Evolutionary conservation across 2,329 filamentous ascomycete species (phyloP), one percentile per base, ranked within the genome.

Genomic region (Fusarium nanum): DNA sequence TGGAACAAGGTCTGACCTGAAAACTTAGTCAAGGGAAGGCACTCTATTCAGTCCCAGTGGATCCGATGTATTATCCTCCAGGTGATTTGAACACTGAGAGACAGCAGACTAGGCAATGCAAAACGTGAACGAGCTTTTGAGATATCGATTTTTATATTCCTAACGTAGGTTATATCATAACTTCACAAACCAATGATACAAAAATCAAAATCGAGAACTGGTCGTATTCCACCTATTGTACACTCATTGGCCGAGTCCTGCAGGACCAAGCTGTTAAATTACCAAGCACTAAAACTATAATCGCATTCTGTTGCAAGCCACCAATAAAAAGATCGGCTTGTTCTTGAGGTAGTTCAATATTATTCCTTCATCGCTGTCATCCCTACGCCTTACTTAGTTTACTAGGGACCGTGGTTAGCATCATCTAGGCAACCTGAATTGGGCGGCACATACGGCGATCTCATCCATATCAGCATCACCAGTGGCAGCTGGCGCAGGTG

Each of bases 391-490:
- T 50, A 20, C 22, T 49, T 37, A 30, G n/a, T 63, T 73, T 62
- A 75, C 70, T 73, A 18, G 16, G 7, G n/a, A 37, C 22, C 2
- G 5, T 30, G 18, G 46, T 74, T 64, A 75, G 73, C 28, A n/a
- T 64, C 6, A 4, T 30, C 49, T 16, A 10, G 7, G 11, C 16
- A 25, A 11, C 9, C 3, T 10, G 16, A 8, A 18, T 12, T 18
- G 7, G 16, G 27, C 9, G 16, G 16, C 20, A 75, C 80, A 60
- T 76, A 81, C 80, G 78, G 87, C 81, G 59, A 91, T 90, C 74
- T 90, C 89, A 66, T 91, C 88, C 89, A 91, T 91, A n/a, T 85
- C 78, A 41, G 87, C 88, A 75, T 90, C 88, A 48, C 84, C 87
- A 41, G 84, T 82, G 57, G 81, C 79, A 46, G 83, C 78, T 58